These are phyloP conservation scores for Aquilaria agallochum DNA, from an alignment of 441 rosid species.

Conservation along the genomic window DNA sequence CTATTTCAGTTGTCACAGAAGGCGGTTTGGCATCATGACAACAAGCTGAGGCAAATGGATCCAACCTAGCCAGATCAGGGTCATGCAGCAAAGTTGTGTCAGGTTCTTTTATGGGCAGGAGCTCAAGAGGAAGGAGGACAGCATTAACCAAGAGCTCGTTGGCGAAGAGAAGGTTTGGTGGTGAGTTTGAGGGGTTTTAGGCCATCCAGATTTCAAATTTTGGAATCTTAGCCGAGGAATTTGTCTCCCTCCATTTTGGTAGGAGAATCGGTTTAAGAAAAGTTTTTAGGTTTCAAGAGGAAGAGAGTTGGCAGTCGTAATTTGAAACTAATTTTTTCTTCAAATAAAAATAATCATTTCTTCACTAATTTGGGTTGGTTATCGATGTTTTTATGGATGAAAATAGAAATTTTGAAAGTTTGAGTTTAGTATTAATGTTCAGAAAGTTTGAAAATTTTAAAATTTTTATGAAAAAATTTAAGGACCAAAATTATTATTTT, in stretches of 20 bases:
- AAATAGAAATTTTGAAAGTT: too few relatives aligned
- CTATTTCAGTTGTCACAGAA: conserved; percentile 24
- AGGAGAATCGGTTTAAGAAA: conserved; percentile 1
- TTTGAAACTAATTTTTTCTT: too few relatives aligned
- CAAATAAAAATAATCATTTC: too few relatives aligned
- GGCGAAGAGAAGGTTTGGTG: conserved; percentile 58
- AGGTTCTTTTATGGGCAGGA: conserved; percentile 30
- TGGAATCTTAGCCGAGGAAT: conserved; percentile 19
- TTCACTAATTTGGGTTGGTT: too few relatives aligned
- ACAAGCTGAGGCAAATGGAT: conserved; percentile 10
- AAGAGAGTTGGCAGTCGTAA: neutral
- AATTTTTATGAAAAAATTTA: too few relatives aligned
- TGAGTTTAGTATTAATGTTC: too few relatives aligned
- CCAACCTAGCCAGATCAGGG: conserved; percentile 16
- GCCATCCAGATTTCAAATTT: conserved; percentile 76
- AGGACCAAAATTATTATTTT: too few relatives aligned
- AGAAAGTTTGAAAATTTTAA: too few relatives aligned
- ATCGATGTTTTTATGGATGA: too few relatives aligned
- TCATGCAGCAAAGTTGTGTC: conserved; percentile 21
- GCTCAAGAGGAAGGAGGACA: conserved; percentile 75
- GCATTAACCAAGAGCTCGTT: conserved; percentile 80
- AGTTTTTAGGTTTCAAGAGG: conserved; percentile 4
- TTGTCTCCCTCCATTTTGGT: conserved; percentile 34
- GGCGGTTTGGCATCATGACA: conserved; percentile 14
- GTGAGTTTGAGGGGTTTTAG: conserved; percentile 48